Base-by-base conservation (phyloP, 2,329 filamentous ascomycete genomes). In the Aquanectria penicillioides region DNA sequence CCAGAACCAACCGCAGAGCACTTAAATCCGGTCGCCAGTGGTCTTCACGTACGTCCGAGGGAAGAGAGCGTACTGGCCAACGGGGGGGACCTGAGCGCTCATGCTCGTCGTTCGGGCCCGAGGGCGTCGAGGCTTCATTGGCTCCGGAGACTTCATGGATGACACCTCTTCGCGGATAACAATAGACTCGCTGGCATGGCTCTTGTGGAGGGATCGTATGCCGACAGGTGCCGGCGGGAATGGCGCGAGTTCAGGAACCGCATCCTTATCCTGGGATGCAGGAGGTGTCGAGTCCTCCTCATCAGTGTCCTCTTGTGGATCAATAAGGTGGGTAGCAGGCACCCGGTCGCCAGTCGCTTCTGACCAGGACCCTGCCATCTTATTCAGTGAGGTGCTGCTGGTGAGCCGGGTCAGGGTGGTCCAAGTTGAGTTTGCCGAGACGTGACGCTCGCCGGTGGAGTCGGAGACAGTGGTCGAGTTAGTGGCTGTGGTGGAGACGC, bases 331-430 rank as follows among this genome's bases (percentile, higher is more conserved):
- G 23, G 68, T 65, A 26, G 65, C 61, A n/a, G 71, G 69, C 31
- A 74, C 57, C 23, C 68, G 69, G 28, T 78, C 77, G 7, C 68
- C 33, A 17, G 54, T 63, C 5, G 65, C 62, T 15, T 78, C 75
- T 2, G 66, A 64, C 66, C 73, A 73, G 12, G 68, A 60, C 10
- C 59, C 68, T 12, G 70, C 64, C 64, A 73, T 67, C 62, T 77
- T 77, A 67, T 73, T 76, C 22, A 78, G 67, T 11, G 80, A 83
- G 11, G 75, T 78, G 57, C 80, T 85, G 74, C 83, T 86, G 37
- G 84, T 87, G 69, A 84, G 77, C 5, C 82, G 80, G 5, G 83
- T 86, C 57, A 83, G 76, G 33, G 81, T 81, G 1, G 84, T 86
- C 59, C 81, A 81, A 9, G 79, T 81, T 5, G 84, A 87, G 22